phyloP scores from a whole-genome alignment of 306 rosid genomes.

The Adenanthera pavonina region DNA sequence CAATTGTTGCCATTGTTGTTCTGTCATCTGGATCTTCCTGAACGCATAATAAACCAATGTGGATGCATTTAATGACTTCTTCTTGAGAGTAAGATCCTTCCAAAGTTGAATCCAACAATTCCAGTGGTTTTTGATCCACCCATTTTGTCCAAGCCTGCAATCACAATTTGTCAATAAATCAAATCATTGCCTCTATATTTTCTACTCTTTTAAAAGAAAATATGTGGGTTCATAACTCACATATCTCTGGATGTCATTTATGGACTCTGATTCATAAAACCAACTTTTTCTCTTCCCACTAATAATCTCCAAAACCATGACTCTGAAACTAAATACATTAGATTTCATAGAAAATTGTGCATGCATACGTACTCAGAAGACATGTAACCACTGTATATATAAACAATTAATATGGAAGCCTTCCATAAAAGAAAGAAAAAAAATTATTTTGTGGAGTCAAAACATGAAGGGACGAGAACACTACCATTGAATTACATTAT shows the following conservation, averaged over 20 bases:
- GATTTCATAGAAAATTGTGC: constrained; percentile 49
- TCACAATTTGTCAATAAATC: not conserved
- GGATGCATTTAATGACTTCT: constrained; percentile 54
- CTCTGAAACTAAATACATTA: constrained; percentile 46
- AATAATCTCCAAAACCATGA: constrained; percentile 48
- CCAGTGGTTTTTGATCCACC: constrained; percentile 41
- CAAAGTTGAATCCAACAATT: constrained; percentile 44
- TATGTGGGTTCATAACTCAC: constrained; percentile 30
- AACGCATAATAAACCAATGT: constrained; percentile 54
- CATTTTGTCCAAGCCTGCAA: constrained; percentile 57
- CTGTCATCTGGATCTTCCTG: constrained; percentile 56
- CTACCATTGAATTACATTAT: not conserved
- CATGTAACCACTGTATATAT: constrained; percentile 45
- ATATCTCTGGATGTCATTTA: constrained; percentile 40
- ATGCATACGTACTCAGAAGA: constrained; percentile 52
- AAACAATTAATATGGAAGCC: not conserved
- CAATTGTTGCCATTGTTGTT: constrained; percentile 51
- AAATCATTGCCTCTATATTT: not conserved
- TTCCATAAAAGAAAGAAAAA: not conserved
- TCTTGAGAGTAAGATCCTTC: constrained; percentile 38
- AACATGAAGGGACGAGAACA: not conserved
- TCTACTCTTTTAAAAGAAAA: not conserved
- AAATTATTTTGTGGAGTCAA: not conserved
- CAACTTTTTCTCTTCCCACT: constrained; percentile 42
- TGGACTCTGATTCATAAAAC: constrained; percentile 23